Evolutionary conservation across 1,284 basidiomycete genomes (phyloP).

Genomic region (Trichosporon ovoides): DNA sequence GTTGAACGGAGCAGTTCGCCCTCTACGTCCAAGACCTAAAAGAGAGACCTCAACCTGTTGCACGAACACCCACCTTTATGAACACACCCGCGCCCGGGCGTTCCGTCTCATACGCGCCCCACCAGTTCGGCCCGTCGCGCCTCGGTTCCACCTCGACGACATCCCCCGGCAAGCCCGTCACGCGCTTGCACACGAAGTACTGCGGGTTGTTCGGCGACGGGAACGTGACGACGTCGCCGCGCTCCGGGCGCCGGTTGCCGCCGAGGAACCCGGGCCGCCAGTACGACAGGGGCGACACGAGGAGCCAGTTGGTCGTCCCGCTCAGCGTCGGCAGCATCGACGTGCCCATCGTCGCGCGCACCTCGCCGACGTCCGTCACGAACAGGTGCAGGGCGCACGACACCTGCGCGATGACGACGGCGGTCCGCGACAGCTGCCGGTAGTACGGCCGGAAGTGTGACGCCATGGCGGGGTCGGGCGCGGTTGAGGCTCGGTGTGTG

Average conservation of each 20-base stretch:
- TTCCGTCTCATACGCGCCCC: background rate
- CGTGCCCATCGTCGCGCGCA: constrained; percentile 55
- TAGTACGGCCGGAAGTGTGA: too few species aligned
- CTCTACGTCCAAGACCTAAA: background rate
- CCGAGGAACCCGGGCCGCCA: constrained; percentile 26
- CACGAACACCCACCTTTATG: constrained; percentile 3
- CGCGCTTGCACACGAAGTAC: constrained; percentile 76
- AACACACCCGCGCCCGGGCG: background rate
- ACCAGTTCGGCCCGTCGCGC: constrained; percentile 49
- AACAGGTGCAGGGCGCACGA: constrained; percentile 31
- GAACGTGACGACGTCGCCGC: constrained; percentile 78
- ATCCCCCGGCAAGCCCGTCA: constrained; percentile 87
- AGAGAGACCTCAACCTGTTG: too few species aligned
- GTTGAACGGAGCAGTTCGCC: too few species aligned
- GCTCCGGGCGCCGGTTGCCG: constrained; percentile 45
- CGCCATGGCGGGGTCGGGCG: too few species aligned
- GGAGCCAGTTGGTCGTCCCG: constrained; percentile 20
- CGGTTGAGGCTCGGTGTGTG: too few species aligned
- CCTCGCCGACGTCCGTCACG: constrained; percentile 33
- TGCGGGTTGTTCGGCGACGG: constrained; percentile 64
- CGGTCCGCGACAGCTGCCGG: too few species aligned
- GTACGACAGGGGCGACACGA: constrained; percentile 54
- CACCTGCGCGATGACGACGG: background rate
- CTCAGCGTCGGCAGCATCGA: constrained; percentile 80
- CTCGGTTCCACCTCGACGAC: constrained; percentile 74